These are phyloP conservation scores for Iodosphaeria phyllophila DNA, from an alignment of 2,329 filamentous ascomycete species.

Conservation along the genomic window DNA sequence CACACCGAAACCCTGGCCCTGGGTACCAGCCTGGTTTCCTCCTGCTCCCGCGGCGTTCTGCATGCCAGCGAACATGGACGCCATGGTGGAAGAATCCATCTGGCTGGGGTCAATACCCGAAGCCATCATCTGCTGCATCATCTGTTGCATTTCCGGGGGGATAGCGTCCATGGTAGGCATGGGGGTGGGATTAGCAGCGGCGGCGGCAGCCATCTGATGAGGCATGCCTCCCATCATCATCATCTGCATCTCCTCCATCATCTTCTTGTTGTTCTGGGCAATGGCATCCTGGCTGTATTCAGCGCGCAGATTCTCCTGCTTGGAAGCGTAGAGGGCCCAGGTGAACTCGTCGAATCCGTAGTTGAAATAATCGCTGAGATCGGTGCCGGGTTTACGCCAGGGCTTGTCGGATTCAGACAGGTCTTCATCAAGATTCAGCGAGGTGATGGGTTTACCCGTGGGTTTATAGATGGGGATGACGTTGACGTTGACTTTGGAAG, in stretches of 20 bases:
- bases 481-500: constrained; percentile 72
- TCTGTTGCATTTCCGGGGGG: constrained; percentile 45
- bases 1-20: constrained; percentile 33
- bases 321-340: constrained; percentile 84
- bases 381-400: constrained; percentile 86
- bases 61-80: constrained; percentile 41
- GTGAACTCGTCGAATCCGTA: constrained; percentile 98
- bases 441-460: constrained; percentile 66
- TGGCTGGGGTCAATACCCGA: constrained; percentile 45
- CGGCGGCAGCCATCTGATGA: no score
- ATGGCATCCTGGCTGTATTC: constrained; percentile 54
- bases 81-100: constrained; percentile 41
- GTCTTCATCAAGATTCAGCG: constrained; percentile 56
- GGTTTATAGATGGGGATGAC: constrained; percentile 61
- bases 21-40: constrained; percentile 20
- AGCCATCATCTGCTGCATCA: constrained; percentile 55
- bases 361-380: constrained; percentile 96
- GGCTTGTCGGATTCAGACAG: constrained; percentile 74
- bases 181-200: constrained; percentile 13
- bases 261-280: constrained; percentile 55
- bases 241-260: constrained; percentile 49
- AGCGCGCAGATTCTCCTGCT: constrained; percentile 62
- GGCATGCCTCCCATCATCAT: constrained; percentile 46
- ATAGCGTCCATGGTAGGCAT: constrained; percentile 45
- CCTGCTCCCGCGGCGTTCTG: constrained; percentile 23